A percentile compares a stretch with the other conserved stretches of the same genome.
These are phyloP conservation scores for Ehretia macrophylla DNA, from an alignment of 257 asterid genomes.

Conservation along the genomic window DNA sequence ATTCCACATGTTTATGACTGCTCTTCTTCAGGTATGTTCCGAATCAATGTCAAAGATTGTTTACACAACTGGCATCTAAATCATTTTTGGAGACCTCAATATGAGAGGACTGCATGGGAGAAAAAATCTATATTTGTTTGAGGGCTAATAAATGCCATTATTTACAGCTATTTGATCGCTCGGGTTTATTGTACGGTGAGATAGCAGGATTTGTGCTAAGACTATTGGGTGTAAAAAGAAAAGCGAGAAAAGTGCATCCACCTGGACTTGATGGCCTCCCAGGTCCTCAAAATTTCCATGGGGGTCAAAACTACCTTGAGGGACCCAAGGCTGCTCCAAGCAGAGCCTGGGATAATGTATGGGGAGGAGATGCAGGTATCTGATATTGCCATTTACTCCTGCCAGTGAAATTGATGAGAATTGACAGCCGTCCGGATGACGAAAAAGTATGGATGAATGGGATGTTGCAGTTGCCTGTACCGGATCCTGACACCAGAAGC, in stretches of 20 bases:
- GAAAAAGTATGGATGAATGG: not conserved
- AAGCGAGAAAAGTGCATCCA: conserved; percentile 49
- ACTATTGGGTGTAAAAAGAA: conserved; percentile 67
- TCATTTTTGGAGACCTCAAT: not conserved
- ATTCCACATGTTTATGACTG: conserved; percentile 80
- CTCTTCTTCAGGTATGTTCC: conserved; percentile 61
- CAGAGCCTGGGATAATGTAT: conserved; percentile 73
- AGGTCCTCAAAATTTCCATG: conserved; percentile 1
- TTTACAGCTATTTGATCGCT: conserved; percentile 83
- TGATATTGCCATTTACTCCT: conserved; percentile 4
- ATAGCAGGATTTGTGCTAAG: conserved; percentile 93
- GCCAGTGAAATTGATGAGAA: not conserved
- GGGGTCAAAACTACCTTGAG: conserved; percentile 15
- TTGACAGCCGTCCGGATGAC: not conserved
- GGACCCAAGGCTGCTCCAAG: conserved; percentile 74
- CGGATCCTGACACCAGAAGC: not conserved
- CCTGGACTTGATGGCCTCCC: conserved; percentile 33
- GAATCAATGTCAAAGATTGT: conserved; percentile 6
- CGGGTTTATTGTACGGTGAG: conserved; percentile 90
- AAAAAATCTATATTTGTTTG: not conserved
- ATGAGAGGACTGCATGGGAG: not conserved
- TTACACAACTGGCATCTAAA: too few relatives aligned
- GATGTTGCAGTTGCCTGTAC: not conserved
- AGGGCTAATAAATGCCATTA: not conserved
- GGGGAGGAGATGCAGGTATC: conserved; percentile 49